Percentiles rank a stretch among this genome's conserved stretches.
phyloP scores from a whole-genome alignment of 2,329 filamentous ascomycete genomes.

The Pestalotiopsis sp. region DNA sequence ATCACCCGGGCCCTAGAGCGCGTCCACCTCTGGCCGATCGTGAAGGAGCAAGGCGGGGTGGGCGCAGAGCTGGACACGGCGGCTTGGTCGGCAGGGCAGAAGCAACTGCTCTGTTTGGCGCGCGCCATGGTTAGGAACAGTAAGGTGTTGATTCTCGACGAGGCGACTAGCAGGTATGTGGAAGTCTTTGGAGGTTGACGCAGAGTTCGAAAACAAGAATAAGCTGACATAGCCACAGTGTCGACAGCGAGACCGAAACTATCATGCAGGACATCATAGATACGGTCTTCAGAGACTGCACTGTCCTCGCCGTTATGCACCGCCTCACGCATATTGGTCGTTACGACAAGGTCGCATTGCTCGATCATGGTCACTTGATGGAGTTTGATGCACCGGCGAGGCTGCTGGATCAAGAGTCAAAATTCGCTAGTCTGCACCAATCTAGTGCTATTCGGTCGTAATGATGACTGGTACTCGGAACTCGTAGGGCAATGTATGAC shows the following conservation, averaged over 20 bases:
- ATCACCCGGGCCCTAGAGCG: constrained; percentile 13
- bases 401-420: background rate
- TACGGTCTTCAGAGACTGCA: constrained; percentile 9
- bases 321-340: background rate
- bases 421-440: constrained; percentile 1
- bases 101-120: constrained; percentile 23
- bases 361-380: constrained; percentile 5
- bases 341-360: constrained; percentile 13
- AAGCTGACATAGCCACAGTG: constrained; percentile 16
- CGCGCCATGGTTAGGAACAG: constrained; percentile 22
- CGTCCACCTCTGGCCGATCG: constrained; percentile 15
- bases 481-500: too few species aligned
- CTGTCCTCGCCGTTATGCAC: constrained; percentile 10
- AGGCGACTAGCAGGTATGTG: constrained; percentile 25
- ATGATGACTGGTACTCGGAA: too few species aligned
- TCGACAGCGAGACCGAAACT: constrained; percentile 24
- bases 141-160: constrained; percentile 24
- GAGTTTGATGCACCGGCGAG: constrained; percentile 11
- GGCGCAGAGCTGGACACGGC: constrained; percentile 12
- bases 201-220: background rate
- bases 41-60: constrained; percentile 15
- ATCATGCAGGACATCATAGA: constrained; percentile 22
- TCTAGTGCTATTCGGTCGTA: too few species aligned
- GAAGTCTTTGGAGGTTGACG: background rate
- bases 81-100: constrained; percentile 18